Base-by-base conservation (phyloP, 257 asterid genomes). In the Solanum appendiculatum region DNA sequence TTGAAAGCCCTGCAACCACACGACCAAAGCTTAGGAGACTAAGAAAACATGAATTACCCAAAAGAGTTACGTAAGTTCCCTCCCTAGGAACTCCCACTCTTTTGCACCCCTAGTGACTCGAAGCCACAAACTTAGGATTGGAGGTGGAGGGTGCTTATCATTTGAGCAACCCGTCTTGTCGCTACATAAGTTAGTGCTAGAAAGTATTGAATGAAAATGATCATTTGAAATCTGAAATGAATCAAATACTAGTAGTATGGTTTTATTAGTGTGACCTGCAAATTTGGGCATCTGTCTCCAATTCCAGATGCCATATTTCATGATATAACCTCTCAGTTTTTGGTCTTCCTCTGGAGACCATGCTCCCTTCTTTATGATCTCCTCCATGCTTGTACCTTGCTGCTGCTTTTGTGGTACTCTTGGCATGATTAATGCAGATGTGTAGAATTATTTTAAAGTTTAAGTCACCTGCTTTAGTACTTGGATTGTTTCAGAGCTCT, bases 251-350 rank as follows among this genome's bases (percentile, higher is more conserved):
- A 60, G 4, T 27, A 46, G 8, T n/a, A 81, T 42, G 44, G 31
- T 21, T 82, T 82, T 25, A 21, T 40, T 31, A 70, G 3, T 4
- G 29, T 25, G 44, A 87, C 91, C 91, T 77, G 89, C 89, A 12
- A 40, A 87, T 87, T 44, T 87, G 54, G 91, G 89, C 91, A 89
- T 87, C 69, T 75, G 77, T 60, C n/a, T 87, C 91, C 91, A 89
- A 72, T 89, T 89, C 91, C 88, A 89, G 46, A 89, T 89, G 74
- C 91, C 91, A 84, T 87, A 89, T 85, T 34, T 84, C 54, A 83
- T 89, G 16, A 89, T 46, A 78, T 89, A 89, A 80, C 74, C 14
- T 3, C 44, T 63, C 63, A 89, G 21, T 44, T 89, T 89, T 84
- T 31, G 54, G 70, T 89, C 89, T 89, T 89, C 91, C 23, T 84